Evolutionary conservation across 2,329 filamentous ascomycete species (phyloP).

Genomic region (Colletotrichum chrysophilum): DNA sequence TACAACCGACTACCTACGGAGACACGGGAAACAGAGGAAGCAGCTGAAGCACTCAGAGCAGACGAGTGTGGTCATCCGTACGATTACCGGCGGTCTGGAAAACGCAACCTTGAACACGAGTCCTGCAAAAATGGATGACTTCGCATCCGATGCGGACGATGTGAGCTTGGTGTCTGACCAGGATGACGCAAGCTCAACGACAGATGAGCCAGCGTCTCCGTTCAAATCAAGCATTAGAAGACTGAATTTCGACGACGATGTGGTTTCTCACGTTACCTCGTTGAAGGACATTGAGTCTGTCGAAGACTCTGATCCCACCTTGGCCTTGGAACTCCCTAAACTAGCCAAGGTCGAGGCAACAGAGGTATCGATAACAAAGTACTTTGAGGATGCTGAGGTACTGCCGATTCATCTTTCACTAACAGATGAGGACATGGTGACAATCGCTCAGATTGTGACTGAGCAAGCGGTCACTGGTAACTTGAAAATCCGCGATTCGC

Average conservation of each 20-base stretch:
- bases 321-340: conserved; percentile 54
- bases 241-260: conserved; percentile 55
- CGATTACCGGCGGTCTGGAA: conserved; percentile 38
- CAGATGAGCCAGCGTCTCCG: conserved; percentile 54
- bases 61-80: conserved; percentile 39
- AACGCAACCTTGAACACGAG: conserved; percentile 40
- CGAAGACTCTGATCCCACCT: conserved; percentile 52
- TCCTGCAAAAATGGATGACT: conserved; percentile 42
- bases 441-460: conserved; percentile 73
- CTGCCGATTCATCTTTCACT: conserved; percentile 48
- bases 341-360: conserved; percentile 52
- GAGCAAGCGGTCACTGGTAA: conserved; percentile 67
- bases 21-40: conserved; percentile 48
- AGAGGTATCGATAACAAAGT: conserved; percentile 56
- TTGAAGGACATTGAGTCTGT: conserved; percentile 52
- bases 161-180: conserved; percentile 60
- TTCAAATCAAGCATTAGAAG: conserved; percentile 53
- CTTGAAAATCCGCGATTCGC: conserved; percentile 14
- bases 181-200: conserved; percentile 57
- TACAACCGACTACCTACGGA: conserved; percentile 53
- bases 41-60: conserved; percentile 30
- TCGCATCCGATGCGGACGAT: conserved; percentile 51
- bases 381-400: conserved; percentile 66
- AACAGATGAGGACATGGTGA: conserved; percentile 66
- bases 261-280: conserved; percentile 56